Evolutionary conservation across 2,329 filamentous ascomycete genomes (phyloP).

Genomic region (Trichophyton verrucosum): DNA sequence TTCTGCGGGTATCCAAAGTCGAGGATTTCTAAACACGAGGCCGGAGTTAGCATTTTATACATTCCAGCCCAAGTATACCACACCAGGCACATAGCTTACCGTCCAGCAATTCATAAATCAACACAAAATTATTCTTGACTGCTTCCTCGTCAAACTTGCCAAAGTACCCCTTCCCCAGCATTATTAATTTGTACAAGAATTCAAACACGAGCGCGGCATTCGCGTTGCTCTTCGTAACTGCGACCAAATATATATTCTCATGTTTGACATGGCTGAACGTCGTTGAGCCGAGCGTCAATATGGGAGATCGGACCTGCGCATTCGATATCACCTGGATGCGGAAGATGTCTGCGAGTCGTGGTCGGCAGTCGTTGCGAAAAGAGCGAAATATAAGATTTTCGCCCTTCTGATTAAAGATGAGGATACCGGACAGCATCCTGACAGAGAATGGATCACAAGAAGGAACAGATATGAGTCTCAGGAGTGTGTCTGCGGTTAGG

Average conservation of each 20-base stretch:
- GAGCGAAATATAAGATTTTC: slow-evolving; percentile 99
- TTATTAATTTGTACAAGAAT: slow-evolving; percentile 85
- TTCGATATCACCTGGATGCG: slow-evolving; percentile 99
- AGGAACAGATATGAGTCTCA: not conserved
- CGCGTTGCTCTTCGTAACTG: slow-evolving; percentile 96
- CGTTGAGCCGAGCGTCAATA: slow-evolving; percentile 90
- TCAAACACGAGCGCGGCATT: slow-evolving; percentile 97
- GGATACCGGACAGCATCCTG: slow-evolving; percentile 88
- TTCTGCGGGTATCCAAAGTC: slow-evolving; percentile 36
- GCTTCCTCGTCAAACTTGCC: slow-evolving; percentile 98
- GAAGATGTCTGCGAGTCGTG: slow-evolving; percentile 95
- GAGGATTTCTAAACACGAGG: slow-evolving; percentile 62
- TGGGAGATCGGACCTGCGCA: slow-evolving; percentile 90
- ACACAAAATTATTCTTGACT: slow-evolving; percentile 98
- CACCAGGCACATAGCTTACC: slow-evolving; percentile 39
- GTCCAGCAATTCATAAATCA: slow-evolving; percentile 94
- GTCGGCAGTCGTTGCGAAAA: slow-evolving; percentile 96
- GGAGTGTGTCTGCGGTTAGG: not conserved
- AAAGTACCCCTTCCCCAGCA: slow-evolving; percentile 89
- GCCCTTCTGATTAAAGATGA: slow-evolving; percentile 98
- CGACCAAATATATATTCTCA: slow-evolving; percentile 96
- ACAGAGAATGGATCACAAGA: not conserved
- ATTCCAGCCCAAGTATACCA: slow-evolving; percentile 1
- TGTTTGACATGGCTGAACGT: slow-evolving; percentile 99
- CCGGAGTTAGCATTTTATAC: not conserved